Conservation (phyloP, 345 rosid genomes). For the Limnanthes douglasii region DNA sequence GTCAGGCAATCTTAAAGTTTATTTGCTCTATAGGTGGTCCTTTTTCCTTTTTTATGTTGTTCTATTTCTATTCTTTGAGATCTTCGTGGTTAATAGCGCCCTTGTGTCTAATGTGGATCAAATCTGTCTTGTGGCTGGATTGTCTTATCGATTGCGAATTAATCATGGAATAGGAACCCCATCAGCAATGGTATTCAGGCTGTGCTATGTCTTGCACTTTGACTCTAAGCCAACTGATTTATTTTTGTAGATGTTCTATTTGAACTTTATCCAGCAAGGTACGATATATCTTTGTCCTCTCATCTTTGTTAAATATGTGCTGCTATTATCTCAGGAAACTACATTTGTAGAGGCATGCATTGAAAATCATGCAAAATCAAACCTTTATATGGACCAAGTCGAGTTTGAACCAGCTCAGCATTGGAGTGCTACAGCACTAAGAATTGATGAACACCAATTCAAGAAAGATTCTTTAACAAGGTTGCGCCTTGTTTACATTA, state of each 20-base stretch:
- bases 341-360: conserved; percentile 90
- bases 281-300: conserved; percentile 2
- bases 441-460: conserved; percentile 31
- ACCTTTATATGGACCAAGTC: conserved; percentile 94
- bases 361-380: conserved; percentile 85
- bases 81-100: no score
- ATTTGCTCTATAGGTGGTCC: no score
- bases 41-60: no score
- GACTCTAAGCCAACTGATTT: not conserved
- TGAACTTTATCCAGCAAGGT: not conserved
- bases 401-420: conserved; percentile 90
- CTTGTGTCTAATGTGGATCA: no score
- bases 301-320: conserved; percentile 1
- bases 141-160: no score
- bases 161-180: no score
- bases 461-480: conserved; percentile 22
- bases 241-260: not conserved
- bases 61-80: no score
- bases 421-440: conserved; percentile 59
- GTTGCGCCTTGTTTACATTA: conserved; percentile 11
- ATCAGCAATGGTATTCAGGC: no score
- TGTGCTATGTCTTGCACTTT: not conserved
- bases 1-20: not conserved
- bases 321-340: conserved; percentile 43
- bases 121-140: no score